Conservation (phyloP, 441 rosid genomes). For the Capsella rubella region DNA sequence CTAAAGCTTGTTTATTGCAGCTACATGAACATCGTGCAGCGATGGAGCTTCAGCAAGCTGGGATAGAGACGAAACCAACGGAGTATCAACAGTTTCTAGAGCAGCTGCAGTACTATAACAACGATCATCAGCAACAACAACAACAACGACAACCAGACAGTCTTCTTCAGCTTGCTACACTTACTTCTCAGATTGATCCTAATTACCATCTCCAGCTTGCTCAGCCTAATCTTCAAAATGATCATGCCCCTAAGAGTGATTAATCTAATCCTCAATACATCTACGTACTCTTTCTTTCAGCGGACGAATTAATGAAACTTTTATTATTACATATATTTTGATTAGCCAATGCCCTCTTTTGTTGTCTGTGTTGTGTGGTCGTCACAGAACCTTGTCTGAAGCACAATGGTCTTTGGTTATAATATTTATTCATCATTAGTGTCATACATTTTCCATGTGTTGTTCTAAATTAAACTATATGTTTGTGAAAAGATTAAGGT, state of each 20-base stretch:
- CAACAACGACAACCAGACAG: constrained; percentile 59
- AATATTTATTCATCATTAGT: neutral
- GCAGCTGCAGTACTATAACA: constrained; percentile 71
- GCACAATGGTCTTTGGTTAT: neutral
- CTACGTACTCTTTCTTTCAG: neutral
- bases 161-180: constrained; percentile 76
- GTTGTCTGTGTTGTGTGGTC: constrained; percentile 6
- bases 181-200: constrained; percentile 53
- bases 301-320: neutral
- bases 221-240: constrained; percentile 70
- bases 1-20: constrained; percentile 36
- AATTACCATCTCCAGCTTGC: constrained; percentile 77
- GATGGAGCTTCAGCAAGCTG: constrained; percentile 64
- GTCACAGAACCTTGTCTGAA: constrained; percentile 20
- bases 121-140: constrained; percentile 26
- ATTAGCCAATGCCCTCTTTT: constrained; percentile 21
- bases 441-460: neutral
- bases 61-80: constrained; percentile 58
- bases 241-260: constrained; percentile 14
- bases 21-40: constrained; percentile 69
- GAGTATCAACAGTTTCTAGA: constrained; percentile 66
- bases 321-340: constrained; percentile 5
- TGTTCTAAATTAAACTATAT: neutral
- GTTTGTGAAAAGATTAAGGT: neutral
- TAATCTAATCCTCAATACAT: neutral